Evolutionary conservation across 2,329 filamentous ascomycete species (phyloP), one percentile per base, ranked within the genome.

Genomic region (Botrytis sinoallii): DNA sequence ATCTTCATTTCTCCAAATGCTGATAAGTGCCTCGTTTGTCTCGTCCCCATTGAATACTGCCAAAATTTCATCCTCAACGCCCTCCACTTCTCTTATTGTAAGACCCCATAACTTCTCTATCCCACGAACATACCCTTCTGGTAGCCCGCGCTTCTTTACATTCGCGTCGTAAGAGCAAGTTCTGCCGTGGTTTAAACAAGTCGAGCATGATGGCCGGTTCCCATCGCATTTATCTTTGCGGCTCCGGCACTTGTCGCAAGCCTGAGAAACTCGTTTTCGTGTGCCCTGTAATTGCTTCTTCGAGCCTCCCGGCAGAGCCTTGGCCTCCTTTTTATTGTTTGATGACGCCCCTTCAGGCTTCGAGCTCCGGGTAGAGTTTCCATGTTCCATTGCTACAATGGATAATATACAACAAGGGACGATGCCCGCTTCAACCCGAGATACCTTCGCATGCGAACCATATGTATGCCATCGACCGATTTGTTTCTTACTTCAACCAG

Each of bases 111-210:
- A 83, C 69, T 89, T 81, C 77, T 95, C 92, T 29, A 95, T 84
- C 0, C 91, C 91, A 48, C 92, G 88, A 72, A 95, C 91, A 79
- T 94, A 94, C 25, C 93, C 61, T n/a, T 92, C 92, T 78, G 92
- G 92, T 18, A 95, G 89, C 6, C 93, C 92, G 76, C 92, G 86
- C 81, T 94, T 94, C 82, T 93, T 93, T 12, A 91, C 89, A 71
- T 89, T 90, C 71, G 91, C 87, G 75, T 91, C 89, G 81, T 94
- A 95, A 86, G 86, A 85, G 78, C 88, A 90, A 14, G 82, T 79
- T 72, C 87, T 82, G 29, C 84, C 84, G 59, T 87, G 85, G 6
- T 84, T 82, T 42, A 83, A 83, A 80, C 88, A 90, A 2, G 87
- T 89, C 25, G 90, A 90, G 81, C 93, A 95, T 48, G 75, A 74